Evolutionary conservation across 208 protist species (phyloP).

Genomic region (Acanthamoeba polyphaga): DNA sequence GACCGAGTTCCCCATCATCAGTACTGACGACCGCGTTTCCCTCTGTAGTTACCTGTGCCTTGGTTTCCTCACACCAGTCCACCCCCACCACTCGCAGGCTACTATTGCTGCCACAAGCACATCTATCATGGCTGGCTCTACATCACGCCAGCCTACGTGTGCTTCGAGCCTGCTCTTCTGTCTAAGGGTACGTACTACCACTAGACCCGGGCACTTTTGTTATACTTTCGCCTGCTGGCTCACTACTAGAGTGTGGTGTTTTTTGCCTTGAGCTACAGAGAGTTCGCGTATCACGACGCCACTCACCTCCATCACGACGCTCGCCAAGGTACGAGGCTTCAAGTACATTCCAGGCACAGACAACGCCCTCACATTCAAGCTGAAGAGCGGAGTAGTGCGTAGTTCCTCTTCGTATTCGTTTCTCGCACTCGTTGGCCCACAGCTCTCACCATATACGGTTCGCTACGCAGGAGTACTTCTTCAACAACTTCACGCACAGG

Average conservation of each 20-base stretch:
- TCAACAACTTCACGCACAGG: slow-evolving; percentile 49
- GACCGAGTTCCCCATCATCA: slow-evolving; percentile 27
- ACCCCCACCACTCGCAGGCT: neutral
- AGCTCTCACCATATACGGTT: neutral
- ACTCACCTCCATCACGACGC: neutral
- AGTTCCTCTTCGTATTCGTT: neutral
- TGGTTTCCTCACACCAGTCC: neutral
- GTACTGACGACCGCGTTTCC: neutral
- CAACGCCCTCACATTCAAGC: slow-evolving; percentile 19
- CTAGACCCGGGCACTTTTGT: too few species aligned
- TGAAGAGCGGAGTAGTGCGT: slow-evolving; percentile 32
- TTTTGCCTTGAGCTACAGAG: neutral
- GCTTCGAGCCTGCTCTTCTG: slow-evolving; percentile 33
- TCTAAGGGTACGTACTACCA: neutral
- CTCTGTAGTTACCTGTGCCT: neutral
- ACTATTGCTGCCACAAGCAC: slow-evolving; percentile 66
- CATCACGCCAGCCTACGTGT: slow-evolving; percentile 47
- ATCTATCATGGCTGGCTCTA: slow-evolving; percentile 65
- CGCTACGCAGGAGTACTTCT: slow-evolving; percentile 34
- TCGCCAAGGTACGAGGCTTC: slow-evolving; percentile 9
- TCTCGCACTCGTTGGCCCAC: neutral
- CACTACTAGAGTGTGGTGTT: too few species aligned
- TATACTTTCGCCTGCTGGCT: neutral
- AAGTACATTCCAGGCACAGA: slow-evolving; percentile 51
- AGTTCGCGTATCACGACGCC: neutral